A percentile compares a stretch with the other conserved stretches of the same genome.
Evolutionary conservation across 164 flowering plant genomes (phyloP).

Genomic region (Amborella trichopoda): DNA sequence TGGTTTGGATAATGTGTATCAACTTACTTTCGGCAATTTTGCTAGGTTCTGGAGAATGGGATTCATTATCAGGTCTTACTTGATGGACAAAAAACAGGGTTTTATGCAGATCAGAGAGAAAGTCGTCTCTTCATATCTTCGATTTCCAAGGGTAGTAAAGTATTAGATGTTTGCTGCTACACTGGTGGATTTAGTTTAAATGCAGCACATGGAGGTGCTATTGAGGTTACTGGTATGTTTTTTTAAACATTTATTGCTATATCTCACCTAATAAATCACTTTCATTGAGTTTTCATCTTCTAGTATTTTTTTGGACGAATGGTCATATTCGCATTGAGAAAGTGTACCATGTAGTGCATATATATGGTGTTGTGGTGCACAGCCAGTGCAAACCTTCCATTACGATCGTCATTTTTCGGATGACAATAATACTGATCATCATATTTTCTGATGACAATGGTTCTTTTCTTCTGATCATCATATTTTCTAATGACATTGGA

Average conservation of each 20-base stretch:
- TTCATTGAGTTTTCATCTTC: neutral
- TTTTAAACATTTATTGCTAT: neutral
- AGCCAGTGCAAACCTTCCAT: no score
- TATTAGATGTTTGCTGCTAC: conserved; percentile 90
- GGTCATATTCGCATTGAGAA: neutral
- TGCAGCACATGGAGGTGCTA: conserved; percentile 80
- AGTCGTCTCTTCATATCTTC: conserved; percentile 67
- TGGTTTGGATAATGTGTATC: no score
- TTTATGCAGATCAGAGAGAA: conserved; percentile 98
- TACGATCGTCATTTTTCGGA: no score
- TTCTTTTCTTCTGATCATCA: no score
- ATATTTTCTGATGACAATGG: no score
- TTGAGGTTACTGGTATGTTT: conserved; percentile 50
- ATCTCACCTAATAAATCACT: neutral
- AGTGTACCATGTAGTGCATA: no score
- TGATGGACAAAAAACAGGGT: conserved; percentile 95
- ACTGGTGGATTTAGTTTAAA: conserved; percentile 96
- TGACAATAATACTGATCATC: no score
- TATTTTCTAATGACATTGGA: no score
- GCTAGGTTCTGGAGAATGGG: conserved; percentile 79
- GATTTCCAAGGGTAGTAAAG: conserved; percentile 52
- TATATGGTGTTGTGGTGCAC: no score
- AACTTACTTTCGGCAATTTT: neutral
- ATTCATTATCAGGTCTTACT: conserved; percentile 56
- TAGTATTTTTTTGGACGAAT: neutral